phyloP scores from a whole-genome alignment of 192 early-diverging fungal genomes.

The Coemansia sp. region DNA sequence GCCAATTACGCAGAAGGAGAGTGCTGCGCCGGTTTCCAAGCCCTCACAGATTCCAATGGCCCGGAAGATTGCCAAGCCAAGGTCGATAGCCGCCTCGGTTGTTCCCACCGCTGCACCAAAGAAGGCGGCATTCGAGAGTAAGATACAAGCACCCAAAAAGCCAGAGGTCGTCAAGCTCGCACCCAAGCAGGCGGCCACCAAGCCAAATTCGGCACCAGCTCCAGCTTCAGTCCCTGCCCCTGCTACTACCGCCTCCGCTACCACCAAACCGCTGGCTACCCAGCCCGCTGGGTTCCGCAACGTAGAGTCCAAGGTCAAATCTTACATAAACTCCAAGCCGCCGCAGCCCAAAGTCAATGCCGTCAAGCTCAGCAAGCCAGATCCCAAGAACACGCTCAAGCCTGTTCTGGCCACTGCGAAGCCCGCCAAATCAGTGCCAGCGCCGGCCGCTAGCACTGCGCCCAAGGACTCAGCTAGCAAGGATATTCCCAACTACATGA shows the following conservation, averaged over 20 bases:
- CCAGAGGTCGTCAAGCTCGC: not conserved
- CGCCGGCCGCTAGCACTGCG: not conserved
- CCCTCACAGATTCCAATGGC: conserved; percentile 17
- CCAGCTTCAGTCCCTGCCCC: not conserved
- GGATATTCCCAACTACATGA: conserved; percentile 40
- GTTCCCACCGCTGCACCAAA: not conserved
- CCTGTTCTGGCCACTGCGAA: not conserved
- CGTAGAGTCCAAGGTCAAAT: conserved; percentile 50
- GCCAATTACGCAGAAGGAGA: not conserved
- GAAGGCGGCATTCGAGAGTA: conserved; percentile 3
- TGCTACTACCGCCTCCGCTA: not conserved
- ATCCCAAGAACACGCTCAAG: not conserved
- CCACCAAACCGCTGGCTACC: not conserved
- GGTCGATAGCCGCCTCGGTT: not conserved
- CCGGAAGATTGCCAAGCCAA: conserved; percentile 6
- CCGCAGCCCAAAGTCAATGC: conserved; percentile 18
- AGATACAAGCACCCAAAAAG: not conserved
- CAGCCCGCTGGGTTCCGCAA: conserved; percentile 17
- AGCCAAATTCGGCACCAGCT: not conserved
- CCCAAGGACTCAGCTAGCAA: conserved; percentile 3
- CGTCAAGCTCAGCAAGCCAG: conserved; percentile 11
- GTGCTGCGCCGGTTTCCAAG: not conserved
- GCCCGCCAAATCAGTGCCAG: not conserved
- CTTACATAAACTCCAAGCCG: conserved; percentile 41
- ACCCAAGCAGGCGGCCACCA: not conserved